phyloP scores from a whole-genome alignment of 1,284 basidiomycete species.

The Cutaneotrichosporon sp. region DNA sequence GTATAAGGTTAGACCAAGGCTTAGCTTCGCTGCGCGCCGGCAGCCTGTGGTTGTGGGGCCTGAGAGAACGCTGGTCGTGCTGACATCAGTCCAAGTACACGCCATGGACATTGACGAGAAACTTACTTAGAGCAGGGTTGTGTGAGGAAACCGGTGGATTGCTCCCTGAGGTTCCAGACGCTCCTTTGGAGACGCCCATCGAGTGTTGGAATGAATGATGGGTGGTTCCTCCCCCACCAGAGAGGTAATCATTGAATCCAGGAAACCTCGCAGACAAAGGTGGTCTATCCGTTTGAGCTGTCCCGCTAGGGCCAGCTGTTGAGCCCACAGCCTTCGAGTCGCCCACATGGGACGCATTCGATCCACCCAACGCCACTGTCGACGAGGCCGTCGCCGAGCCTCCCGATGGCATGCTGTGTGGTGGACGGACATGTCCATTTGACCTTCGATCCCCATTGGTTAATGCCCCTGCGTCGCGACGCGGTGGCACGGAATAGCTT shows the following conservation, averaged over 20 bases:
- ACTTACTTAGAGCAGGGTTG: neutral
- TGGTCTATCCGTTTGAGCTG: too few relatives aligned
- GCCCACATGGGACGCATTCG: too few relatives aligned
- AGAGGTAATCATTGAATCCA: conserved; percentile 29
- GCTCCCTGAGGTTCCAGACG: neutral
- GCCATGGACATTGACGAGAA: neutral
- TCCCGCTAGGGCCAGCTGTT: too few relatives aligned
- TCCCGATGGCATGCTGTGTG: neutral
- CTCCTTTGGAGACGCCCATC: neutral
- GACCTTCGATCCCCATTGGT: conserved; percentile 10
- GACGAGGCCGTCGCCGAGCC: neutral
- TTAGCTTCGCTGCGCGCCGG: conserved; percentile 1
- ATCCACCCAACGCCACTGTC: too few relatives aligned
- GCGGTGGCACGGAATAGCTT: neutral
- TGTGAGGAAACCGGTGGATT: neutral
- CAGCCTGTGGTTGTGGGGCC: conserved; percentile 8
- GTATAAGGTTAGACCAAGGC: neutral
- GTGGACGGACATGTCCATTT: conserved; percentile 6
- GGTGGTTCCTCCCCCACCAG: conserved; percentile 11
- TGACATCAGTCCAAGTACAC: neutral
- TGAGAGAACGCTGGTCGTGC: conserved; percentile 6
- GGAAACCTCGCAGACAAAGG: conserved; percentile 18
- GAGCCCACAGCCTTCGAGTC: too few relatives aligned
- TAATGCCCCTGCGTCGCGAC: neutral
- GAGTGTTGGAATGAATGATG: conserved; percentile 19